Conservation (phyloP, 2,329 filamentous ascomycete species). For the Nigrospora oryzae region DNA sequence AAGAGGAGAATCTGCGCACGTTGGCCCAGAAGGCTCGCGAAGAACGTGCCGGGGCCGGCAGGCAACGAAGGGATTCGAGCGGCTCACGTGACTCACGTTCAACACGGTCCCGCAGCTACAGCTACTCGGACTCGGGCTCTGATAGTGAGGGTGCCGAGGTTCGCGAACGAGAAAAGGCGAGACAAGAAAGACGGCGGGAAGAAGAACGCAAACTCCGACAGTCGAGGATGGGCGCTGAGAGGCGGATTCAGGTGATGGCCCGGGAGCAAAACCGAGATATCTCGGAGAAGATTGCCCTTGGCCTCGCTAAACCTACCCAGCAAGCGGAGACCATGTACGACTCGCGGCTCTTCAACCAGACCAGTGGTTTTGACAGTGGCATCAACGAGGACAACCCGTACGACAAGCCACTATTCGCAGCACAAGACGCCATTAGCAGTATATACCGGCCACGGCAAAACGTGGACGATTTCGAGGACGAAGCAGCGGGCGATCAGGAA, state of each 20-base stretch:
- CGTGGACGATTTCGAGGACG: conserved; percentile 67
- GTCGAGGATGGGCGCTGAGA: conserved; percentile 90
- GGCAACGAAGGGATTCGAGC: conserved; percentile 33
- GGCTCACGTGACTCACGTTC: conserved; percentile 33
- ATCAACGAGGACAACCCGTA: conserved; percentile 98
- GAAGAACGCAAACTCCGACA: conserved; percentile 86
- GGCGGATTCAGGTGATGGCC: conserved; percentile 84
- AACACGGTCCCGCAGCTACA: conserved; percentile 39
- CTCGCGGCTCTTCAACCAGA: conserved; percentile 89
- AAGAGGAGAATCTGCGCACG: conserved; percentile 83
- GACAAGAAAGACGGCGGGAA: conserved; percentile 70
- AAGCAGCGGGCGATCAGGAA: conserved; percentile 70
- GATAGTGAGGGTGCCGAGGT: conserved; percentile 61
- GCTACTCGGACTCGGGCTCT: conserved; percentile 41
- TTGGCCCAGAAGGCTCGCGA: conserved; percentile 88
- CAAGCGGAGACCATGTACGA: conserved; percentile 95
- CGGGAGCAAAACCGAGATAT: conserved; percentile 95
- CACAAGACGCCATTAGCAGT: conserved; percentile 86
- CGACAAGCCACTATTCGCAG: conserved; percentile 93
- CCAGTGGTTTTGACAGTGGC: conserved; percentile 79
- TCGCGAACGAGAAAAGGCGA: conserved; percentile 67
- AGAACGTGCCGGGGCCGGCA: conserved; percentile 53
- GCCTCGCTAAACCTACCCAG: conserved; percentile 88
- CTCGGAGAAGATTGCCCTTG: conserved; percentile 90
- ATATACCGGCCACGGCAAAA: conserved; percentile 81